A percentile compares a stretch with the other conserved stretches of the same genome.
phyloP scores from a whole-genome alignment of 2,329 filamentous ascomycete genomes.

The Cladophialophora bantiana region DNA sequence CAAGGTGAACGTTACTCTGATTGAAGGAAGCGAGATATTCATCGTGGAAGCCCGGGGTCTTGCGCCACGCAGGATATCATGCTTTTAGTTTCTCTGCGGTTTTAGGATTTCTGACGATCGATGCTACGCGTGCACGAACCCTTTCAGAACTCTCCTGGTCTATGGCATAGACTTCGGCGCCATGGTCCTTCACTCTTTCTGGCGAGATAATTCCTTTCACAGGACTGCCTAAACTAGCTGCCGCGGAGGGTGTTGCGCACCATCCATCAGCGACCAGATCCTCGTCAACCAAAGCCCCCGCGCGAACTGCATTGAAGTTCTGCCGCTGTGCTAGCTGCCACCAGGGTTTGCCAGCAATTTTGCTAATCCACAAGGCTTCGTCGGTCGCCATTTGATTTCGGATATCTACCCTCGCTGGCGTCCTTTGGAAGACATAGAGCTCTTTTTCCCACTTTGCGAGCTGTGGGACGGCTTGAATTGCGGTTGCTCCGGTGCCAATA shows the following conservation, averaged over 20 bases:
- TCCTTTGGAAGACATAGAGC: constrained; percentile 39
- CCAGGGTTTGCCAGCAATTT: constrained; percentile 21
- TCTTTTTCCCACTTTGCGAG: not conserved
- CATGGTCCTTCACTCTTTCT: not conserved
- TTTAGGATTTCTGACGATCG: constrained; percentile 53
- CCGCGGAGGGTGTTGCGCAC: constrained; percentile 16
- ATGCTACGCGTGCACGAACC: not conserved
- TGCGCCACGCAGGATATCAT: constrained; percentile 69
- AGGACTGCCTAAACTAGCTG: not conserved
- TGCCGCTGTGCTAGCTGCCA: constrained; percentile 43
- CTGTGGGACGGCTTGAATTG: constrained; percentile 18
- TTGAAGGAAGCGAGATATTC: constrained; percentile 68
- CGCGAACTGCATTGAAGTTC: constrained; percentile 42
- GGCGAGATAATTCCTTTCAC: not conserved
- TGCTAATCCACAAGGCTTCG: constrained; percentile 4
- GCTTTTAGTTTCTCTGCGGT: constrained; percentile 63
- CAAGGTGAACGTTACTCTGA: constrained; percentile 61
- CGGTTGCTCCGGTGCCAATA: constrained; percentile 32
- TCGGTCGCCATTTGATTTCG: constrained; percentile 28
- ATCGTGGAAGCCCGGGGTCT: constrained; percentile 68
- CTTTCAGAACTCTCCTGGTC: not conserved
- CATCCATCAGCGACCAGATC: constrained; percentile 45
- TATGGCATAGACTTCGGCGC: not conserved
- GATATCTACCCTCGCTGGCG: constrained; percentile 50
- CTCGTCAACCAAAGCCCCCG: constrained; percentile 24